Evolutionary conservation across 1,139 yeast genomes (phyloP).

Genomic region (Protomyces macrosporus): DNA sequence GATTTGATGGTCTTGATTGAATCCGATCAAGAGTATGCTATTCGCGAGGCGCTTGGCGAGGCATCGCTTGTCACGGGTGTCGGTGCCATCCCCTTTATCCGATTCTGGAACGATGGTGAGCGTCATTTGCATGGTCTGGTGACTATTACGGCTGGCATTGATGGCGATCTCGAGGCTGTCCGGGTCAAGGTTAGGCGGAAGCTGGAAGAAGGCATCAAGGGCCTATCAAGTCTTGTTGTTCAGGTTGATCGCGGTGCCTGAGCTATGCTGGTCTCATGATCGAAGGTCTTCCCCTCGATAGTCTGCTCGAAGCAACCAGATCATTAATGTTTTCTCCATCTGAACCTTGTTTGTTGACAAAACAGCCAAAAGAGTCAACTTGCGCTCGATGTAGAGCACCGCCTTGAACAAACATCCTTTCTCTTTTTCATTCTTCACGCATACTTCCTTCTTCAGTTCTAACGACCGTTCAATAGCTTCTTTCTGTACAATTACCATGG

Average conservation of each 20-base stretch:
- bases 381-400: too few species aligned
- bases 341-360: not conserved
- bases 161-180: conserved; percentile 25
- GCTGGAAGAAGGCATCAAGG: conserved; percentile 46
- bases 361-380: not conserved
- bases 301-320: too few species aligned
- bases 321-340: not conserved
- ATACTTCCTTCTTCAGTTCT: not conserved
- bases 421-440: not conserved
- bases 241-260: conserved; percentile 22
- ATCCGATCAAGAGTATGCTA: conserved; percentile 52
- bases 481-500: not conserved
- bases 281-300: too few species aligned
- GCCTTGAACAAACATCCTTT: not conserved
- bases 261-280: not conserved
- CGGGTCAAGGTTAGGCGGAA: conserved; percentile 19
- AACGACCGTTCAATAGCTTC: not conserved
- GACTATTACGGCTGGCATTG: conserved; percentile 32
- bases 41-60: conserved; percentile 62
- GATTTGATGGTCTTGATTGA: conserved; percentile 61
- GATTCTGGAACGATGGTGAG: conserved; percentile 76
- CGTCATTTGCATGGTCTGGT: conserved; percentile 41
- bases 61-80: conserved; percentile 71
- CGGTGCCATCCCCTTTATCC: conserved; percentile 75
- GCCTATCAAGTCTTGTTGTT: conserved; percentile 22